Evolutionary conservation across 2,329 filamentous ascomycete genomes (phyloP).

Genomic region (Tetracladium maxilliforme): DNA sequence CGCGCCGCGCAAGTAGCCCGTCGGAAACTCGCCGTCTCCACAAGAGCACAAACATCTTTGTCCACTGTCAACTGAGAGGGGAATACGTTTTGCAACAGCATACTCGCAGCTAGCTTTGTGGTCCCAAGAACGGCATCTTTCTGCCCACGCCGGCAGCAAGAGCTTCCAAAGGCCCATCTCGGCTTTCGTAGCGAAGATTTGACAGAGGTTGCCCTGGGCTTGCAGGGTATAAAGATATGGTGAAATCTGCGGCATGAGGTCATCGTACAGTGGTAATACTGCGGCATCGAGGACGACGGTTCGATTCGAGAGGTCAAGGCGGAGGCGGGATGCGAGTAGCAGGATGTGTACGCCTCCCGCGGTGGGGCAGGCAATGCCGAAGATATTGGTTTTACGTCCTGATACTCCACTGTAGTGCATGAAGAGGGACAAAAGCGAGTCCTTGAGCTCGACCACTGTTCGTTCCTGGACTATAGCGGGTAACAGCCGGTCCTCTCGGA

Average conservation of each 20-base stretch:
- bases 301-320: neutral
- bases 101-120: neutral
- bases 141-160: neutral
- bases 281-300: neutral
- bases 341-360: neutral
- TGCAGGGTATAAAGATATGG: neutral
- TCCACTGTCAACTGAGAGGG: neutral
- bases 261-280: neutral
- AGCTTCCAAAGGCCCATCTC: neutral
- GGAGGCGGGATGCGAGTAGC: neutral
- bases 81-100: neutral
- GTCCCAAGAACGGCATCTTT: neutral
- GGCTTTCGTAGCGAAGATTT: neutral
- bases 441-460: neutral
- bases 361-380: neutral
- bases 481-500: neutral
- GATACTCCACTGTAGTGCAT: neutral
- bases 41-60: neutral
- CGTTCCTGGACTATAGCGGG: neutral
- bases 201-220: neutral
- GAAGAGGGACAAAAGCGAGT: neutral
- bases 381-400: neutral
- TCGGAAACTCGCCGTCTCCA: neutral
- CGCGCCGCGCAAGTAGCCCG: too few relatives aligned
- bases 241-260: neutral